Evolutionary conservation across 192 early-diverging fungal species (phyloP).

Genomic region (Mortierella claussenii): DNA sequence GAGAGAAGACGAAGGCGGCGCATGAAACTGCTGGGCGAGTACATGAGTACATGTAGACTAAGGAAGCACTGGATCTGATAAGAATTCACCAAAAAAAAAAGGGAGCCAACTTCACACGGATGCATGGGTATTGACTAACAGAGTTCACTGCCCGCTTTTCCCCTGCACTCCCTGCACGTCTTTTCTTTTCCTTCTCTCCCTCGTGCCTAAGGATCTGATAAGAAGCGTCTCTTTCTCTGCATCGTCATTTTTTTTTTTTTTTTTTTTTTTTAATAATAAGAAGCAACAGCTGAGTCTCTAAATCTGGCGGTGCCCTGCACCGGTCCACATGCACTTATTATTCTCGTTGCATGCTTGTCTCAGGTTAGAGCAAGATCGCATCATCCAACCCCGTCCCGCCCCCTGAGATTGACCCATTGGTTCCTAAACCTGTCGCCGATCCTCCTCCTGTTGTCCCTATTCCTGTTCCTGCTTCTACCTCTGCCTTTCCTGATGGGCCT

Average conservation of each 20-base stretch:
- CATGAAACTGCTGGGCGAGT: too few species aligned
- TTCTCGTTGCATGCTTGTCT: not conserved
- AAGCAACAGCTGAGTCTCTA: not conserved
- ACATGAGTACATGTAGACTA: too few species aligned
- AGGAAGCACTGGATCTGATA: too few species aligned
- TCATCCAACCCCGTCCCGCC: constrained; percentile 28
- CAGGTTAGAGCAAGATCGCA: constrained; percentile 18
- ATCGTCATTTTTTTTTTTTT: not conserved
- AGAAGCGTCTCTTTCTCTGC: not conserved
- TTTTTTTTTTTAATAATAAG: not conserved
- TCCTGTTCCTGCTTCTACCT: not conserved
- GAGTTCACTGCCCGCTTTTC: too few species aligned
- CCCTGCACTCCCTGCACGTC: too few species aligned
- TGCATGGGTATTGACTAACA: too few species aligned
- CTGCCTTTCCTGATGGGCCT: not conserved
- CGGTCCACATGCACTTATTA: not conserved
- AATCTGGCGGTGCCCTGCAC: not conserved
- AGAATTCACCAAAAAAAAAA: too few species aligned
- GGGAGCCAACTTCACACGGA: too few species aligned
- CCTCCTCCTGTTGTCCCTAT: constrained; percentile 1
- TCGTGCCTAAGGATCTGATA: constrained; percentile 33
- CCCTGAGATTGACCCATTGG: constrained; percentile 1
- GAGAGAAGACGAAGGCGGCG: too few species aligned
- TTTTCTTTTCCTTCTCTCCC: too few species aligned
- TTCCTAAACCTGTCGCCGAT: not conserved